Conservation (phyloP, 768 basidiomycete genomes). For the Clitopilus hobsonii region DNA sequence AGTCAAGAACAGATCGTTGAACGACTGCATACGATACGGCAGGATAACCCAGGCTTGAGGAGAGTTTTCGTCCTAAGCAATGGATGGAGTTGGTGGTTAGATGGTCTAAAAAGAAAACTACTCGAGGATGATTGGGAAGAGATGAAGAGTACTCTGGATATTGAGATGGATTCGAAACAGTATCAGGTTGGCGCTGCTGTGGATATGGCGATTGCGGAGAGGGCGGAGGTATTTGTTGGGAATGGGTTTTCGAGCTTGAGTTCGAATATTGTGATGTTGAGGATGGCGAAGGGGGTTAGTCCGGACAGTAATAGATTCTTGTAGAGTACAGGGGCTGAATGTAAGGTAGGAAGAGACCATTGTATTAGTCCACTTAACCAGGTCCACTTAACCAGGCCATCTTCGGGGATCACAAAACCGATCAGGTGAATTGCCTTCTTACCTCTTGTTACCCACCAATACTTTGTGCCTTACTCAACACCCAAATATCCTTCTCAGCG, state of each 20-base stretch:
- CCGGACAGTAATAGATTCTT: constrained; percentile 35
- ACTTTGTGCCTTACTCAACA: too few relatives aligned
- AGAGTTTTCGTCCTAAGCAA: constrained; percentile 42
- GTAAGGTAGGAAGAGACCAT: too few relatives aligned
- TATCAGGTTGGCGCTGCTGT: constrained; percentile 44
- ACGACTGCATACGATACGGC: constrained; percentile 24
- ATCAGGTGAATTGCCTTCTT: too few relatives aligned
- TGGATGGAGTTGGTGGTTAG: constrained; percentile 39
- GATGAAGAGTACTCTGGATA: constrained; percentile 35
- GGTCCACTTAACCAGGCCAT: too few relatives aligned
- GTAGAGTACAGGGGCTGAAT: constrained; percentile 16
- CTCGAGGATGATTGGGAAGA: constrained; percentile 46
- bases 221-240: constrained; percentile 56
- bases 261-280: constrained; percentile 44
- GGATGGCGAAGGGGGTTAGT: constrained; percentile 39
- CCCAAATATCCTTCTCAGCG: too few relatives aligned
- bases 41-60: constrained; percentile 18
- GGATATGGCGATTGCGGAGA: constrained; percentile 57
- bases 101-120: constrained; percentile 31
- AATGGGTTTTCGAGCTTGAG: constrained; percentile 55
- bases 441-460: too few relatives aligned
- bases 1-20: constrained; percentile 31
- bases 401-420: too few relatives aligned
- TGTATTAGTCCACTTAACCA: too few relatives aligned
- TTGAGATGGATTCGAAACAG: constrained; percentile 41